These are phyloP conservation scores for Cladosporium sp. DNA, from an alignment of 2,329 filamentous ascomycete species.

Conservation along the genomic window DNA sequence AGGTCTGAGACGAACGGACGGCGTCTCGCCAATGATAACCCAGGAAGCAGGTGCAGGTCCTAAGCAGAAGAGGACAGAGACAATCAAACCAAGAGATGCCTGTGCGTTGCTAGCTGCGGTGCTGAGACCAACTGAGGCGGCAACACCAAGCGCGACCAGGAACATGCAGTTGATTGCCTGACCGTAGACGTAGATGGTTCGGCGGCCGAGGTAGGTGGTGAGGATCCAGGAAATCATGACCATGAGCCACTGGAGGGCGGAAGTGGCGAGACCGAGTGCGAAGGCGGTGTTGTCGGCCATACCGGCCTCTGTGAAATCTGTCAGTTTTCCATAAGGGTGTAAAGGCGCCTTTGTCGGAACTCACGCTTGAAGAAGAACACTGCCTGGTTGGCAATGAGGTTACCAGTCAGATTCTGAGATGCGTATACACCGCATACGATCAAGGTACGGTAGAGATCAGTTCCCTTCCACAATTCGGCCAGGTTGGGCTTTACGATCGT, in stretches of 20 bases:
- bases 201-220: slow-evolving; percentile 60
- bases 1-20: slow-evolving; percentile 59
- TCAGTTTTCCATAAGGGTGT: slow-evolving; percentile 6
- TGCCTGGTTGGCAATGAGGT: slow-evolving; percentile 61
- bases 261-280: slow-evolving; percentile 60
- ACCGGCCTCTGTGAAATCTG: slow-evolving; percentile 52
- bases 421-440: slow-evolving; percentile 57
- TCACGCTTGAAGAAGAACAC: slow-evolving; percentile 57
- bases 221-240: slow-evolving; percentile 66
- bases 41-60: slow-evolving; percentile 62
- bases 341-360: slow-evolving; percentile 26
- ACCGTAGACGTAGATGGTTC: slow-evolving; percentile 62
- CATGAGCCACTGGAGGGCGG: slow-evolving; percentile 57
- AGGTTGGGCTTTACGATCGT: slow-evolving; percentile 44
- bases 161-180: slow-evolving; percentile 51
- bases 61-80: slow-evolving; percentile 62
- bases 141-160: slow-evolving; percentile 57
- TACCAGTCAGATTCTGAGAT: slow-evolving; percentile 58
- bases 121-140: slow-evolving; percentile 46
- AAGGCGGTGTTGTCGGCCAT: slow-evolving; percentile 54
- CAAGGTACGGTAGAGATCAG: slow-evolving; percentile 51
- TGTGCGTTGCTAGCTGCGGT: slow-evolving; percentile 48
- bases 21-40: slow-evolving; percentile 65
- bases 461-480: slow-evolving; percentile 53
- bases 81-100: slow-evolving; percentile 60